phyloP scores from a whole-genome alignment of 2,329 filamentous ascomycete genomes.

The Neofusicoccum cordaticola region DNA sequence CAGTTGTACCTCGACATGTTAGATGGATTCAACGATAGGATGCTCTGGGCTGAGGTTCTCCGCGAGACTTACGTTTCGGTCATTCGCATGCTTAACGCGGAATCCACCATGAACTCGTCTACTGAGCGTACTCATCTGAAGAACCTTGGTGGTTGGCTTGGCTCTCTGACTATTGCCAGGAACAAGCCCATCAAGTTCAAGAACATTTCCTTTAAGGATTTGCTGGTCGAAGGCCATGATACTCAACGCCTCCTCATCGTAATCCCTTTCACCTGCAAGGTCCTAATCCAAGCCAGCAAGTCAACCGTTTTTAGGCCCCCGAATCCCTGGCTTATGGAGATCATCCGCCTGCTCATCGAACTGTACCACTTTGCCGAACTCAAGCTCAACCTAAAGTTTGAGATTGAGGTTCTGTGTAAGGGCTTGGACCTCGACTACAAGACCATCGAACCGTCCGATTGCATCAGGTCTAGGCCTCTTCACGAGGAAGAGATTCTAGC shows the following conservation, averaged over 20 bases:
- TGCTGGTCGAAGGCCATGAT: conserved; percentile 90
- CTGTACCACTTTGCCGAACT: conserved; percentile 90
- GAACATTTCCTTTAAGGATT: conserved; percentile 95
- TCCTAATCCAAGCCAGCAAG: conserved; percentile 76
- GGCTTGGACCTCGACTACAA: conserved; percentile 90
- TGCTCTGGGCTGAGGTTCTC: conserved; percentile 83
- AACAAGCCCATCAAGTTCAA: conserved; percentile 95
- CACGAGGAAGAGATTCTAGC: conserved; percentile 59
- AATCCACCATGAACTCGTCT: conserved; percentile 77
- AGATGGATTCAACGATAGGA: conserved; percentile 73
- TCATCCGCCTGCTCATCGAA: conserved; percentile 85
- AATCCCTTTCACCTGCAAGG: conserved; percentile 97
- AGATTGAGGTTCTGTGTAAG: conserved; percentile 96
- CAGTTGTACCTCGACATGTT: conserved; percentile 88
- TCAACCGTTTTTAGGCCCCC: conserved; percentile 91
- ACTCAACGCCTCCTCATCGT: conserved; percentile 87
- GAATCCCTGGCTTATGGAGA: conserved; percentile 98
- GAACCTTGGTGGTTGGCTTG: conserved; percentile 91
- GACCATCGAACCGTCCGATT: conserved; percentile 79
- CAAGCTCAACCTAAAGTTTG: conserved; percentile 96
- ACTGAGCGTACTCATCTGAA: conserved; percentile 87
- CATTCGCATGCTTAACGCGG: conserved; percentile 83
- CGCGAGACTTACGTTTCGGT: conserved; percentile 89
- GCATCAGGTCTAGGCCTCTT: conserved; percentile 73
- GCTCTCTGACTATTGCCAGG: conserved; percentile 85